Evolutionary conservation across 805 yeast species (phyloP).

Genomic region (Ogataea salicorniae): DNA sequence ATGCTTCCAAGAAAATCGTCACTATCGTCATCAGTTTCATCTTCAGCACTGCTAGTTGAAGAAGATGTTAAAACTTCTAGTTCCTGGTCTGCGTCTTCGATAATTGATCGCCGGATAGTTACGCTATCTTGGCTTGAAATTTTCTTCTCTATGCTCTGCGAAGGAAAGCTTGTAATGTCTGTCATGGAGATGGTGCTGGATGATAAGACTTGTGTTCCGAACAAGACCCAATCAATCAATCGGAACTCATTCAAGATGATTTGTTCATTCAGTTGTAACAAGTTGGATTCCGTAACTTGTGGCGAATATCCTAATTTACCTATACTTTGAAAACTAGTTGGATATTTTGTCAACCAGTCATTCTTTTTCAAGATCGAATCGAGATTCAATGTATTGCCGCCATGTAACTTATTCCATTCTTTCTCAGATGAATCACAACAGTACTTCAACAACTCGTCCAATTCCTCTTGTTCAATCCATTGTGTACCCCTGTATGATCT

Average conservation of each 20-base stretch:
- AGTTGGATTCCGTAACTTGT: slow-evolving; percentile 1
- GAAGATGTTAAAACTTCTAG: slow-evolving; percentile 1
- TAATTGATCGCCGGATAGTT: slow-evolving; percentile 6
- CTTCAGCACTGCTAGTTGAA: slow-evolving; percentile 3
- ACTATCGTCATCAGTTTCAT: slow-evolving; percentile 18
- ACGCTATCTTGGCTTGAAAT: background rate
- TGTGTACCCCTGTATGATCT: slow-evolving; percentile 20
- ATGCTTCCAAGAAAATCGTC: slow-evolving; percentile 22
- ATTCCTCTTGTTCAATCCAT: slow-evolving; percentile 42
- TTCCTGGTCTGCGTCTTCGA: slow-evolving; percentile 12
- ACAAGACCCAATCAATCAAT: slow-evolving; percentile 12
- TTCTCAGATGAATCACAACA: slow-evolving; percentile 21
- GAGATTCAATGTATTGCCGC: slow-evolving; percentile 7
- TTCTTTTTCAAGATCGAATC: slow-evolving; percentile 20
- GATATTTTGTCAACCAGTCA: slow-evolving; percentile 20
- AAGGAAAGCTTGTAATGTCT: too few species aligned
- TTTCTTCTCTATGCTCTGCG: too few species aligned
- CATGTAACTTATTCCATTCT: slow-evolving; percentile 13
- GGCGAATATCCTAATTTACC: slow-evolving; percentile 12
- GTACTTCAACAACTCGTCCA: slow-evolving; percentile 29
- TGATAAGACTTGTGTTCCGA: background rate
- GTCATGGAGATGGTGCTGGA: too few species aligned
- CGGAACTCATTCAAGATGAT: slow-evolving; percentile 4
- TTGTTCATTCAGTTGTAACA: slow-evolving; percentile 3
- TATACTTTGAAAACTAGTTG: slow-evolving; percentile 30